Evolutionary conservation across 768 basidiomycete species (phyloP).

Genomic region (Psilocybe subaeruginosa): DNA sequence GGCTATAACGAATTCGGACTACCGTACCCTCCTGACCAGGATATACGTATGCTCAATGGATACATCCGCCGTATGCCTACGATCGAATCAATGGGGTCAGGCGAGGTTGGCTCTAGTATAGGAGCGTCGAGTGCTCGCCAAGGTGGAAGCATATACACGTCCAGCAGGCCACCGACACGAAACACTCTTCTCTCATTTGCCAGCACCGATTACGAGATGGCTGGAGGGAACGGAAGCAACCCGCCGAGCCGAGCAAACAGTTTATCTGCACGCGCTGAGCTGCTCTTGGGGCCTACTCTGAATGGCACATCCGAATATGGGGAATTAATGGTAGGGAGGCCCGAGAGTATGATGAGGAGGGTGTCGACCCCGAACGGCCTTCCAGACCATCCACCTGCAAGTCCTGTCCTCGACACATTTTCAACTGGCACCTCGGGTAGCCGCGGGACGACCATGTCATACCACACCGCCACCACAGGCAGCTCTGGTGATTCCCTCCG

Average conservation of each 20-base stretch:
- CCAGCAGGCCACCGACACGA: constrained; percentile 44
- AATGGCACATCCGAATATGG: constrained; percentile 34
- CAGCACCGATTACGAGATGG: constrained; percentile 25
- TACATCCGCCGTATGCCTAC: constrained; percentile 79
- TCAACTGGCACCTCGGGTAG: constrained; percentile 23
- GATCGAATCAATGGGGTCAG: constrained; percentile 76
- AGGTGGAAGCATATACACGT: constrained; percentile 23
- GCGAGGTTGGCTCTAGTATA: constrained; percentile 48
- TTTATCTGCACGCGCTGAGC: constrained; percentile 31
- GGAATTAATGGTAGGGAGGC: constrained; percentile 28
- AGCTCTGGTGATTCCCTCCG: constrained; percentile 13
- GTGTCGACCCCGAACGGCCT: constrained; percentile 19
- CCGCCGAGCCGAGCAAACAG: constrained; percentile 42
- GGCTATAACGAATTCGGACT: constrained; percentile 52
- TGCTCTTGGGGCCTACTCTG: constrained; percentile 17
- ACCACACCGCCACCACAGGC: constrained; percentile 27
- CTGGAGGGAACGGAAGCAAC: constrained; percentile 31
- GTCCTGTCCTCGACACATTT: constrained; percentile 10
- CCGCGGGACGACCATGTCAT: constrained; percentile 21
- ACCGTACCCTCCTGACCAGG: constrained; percentile 50
- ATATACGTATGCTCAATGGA: constrained; percentile 63
- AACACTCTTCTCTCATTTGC: constrained; percentile 36
- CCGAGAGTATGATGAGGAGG: constrained; percentile 12
- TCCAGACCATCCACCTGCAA: constrained; percentile 12
- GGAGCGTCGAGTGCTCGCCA: constrained; percentile 18